These are phyloP conservation scores for Porcisia deanei DNA, from an alignment of 208 protist genomes.

Conservation along the genomic window DNA sequence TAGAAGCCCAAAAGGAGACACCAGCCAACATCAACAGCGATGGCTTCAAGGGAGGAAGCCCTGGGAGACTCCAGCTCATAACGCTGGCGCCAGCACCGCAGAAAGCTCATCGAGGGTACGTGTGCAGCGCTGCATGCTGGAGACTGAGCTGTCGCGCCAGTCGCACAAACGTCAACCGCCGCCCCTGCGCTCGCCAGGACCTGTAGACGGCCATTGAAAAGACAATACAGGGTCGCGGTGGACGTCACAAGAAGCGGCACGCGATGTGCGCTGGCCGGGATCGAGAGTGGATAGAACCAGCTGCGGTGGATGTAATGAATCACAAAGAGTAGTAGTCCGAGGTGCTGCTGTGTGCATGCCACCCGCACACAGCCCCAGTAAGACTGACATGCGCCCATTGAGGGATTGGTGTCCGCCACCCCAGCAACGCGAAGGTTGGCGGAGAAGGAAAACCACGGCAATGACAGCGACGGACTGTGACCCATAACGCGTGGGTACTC, in stretches of 20 bases:
- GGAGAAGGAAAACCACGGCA: neutral
- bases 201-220: conserved; percentile 81
- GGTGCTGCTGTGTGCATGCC: conserved; percentile 27
- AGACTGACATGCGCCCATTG: conserved; percentile 12
- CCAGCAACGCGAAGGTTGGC: neutral
- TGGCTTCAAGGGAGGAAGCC: neutral
- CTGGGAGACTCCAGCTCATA: neutral
- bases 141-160: neutral
- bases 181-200: conserved; percentile 48
- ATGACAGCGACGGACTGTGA: conserved; percentile 5
- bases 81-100: conserved; percentile 8
- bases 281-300: conserved; percentile 55
- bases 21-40: neutral
- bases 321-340: conserved; percentile 60
- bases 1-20: conserved; percentile 8
- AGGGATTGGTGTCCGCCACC: neutral
- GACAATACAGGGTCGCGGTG: conserved; percentile 71
- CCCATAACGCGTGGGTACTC: conserved; percentile 49
- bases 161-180: neutral
- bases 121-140: neutral
- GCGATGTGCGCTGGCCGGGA: conserved; percentile 32
- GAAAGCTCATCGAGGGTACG: conserved; percentile 16
- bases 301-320: conserved; percentile 79
- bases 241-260: conserved; percentile 61
- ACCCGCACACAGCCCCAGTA: conserved; percentile 22